Evolutionary conservation across 2,329 filamentous ascomycete genomes (phyloP).

Genomic region (Aspergillus fumigatus): DNA sequence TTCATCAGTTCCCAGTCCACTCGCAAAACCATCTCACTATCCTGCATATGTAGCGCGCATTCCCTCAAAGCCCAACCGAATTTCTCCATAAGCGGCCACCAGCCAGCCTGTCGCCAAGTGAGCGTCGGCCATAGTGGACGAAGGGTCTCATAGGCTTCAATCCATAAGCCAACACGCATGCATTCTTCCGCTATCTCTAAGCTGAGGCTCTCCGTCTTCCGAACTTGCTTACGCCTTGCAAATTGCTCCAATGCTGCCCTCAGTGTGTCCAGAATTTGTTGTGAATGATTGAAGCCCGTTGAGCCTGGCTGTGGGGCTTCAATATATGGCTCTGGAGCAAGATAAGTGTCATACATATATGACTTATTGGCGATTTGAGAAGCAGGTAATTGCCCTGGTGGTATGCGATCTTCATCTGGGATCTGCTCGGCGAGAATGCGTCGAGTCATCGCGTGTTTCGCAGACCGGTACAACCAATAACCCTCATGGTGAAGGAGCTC

Average conservation of each 20-base stretch:
- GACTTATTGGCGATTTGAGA: slow-evolving; percentile 52
- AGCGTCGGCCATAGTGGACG: slow-evolving; percentile 52
- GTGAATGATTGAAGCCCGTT: slow-evolving; percentile 48
- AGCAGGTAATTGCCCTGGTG: slow-evolving; percentile 53
- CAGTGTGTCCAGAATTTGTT: slow-evolving; percentile 47
- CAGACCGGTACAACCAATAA: slow-evolving; percentile 56
- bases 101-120: slow-evolving; percentile 57
- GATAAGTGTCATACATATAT: slow-evolving; percentile 55
- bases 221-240: slow-evolving; percentile 47
- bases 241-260: slow-evolving; percentile 49
- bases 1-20: slow-evolving; percentile 55
- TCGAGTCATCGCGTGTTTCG: slow-evolving; percentile 48
- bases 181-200: slow-evolving; percentile 54
- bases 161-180: slow-evolving; percentile 46
- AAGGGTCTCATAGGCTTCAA: slow-evolving; percentile 49
- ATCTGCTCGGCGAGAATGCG: slow-evolving; percentile 51
- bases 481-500: slow-evolving; percentile 58
- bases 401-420: slow-evolving; percentile 54
- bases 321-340: slow-evolving; percentile 55
- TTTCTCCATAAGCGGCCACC: slow-evolving; percentile 53
- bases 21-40: slow-evolving; percentile 47
- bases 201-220: slow-evolving; percentile 52
- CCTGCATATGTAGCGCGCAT: slow-evolving; percentile 44
- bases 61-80: slow-evolving; percentile 52
- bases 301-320: slow-evolving; percentile 47